Evolutionary conservation across 495 filamentous ascomycete species (phyloP).

Genomic region (Xylaria nigripes): DNA sequence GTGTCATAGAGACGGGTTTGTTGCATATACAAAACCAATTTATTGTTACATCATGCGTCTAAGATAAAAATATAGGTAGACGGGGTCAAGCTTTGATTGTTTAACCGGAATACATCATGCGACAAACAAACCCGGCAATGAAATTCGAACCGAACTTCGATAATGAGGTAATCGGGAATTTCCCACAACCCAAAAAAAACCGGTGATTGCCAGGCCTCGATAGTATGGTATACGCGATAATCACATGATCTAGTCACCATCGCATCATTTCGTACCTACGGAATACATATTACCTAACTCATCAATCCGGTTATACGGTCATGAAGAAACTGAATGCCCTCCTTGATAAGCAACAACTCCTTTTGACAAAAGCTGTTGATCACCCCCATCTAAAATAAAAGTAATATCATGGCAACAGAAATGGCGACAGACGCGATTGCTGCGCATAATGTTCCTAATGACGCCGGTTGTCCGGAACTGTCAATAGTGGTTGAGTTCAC

Average conservation of each 20-base stretch:
- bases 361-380: background rate
- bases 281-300: too few relatives aligned
- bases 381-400: background rate
- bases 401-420: background rate
- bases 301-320: too few relatives aligned
- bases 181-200: too few relatives aligned
- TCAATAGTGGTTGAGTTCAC: constrained; percentile 66
- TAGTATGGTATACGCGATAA: background rate
- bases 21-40: background rate
- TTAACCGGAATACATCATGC: background rate
- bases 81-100: background rate
- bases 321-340: background rate
- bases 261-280: too few relatives aligned
- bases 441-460: constrained; percentile 3
- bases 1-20: constrained; percentile 30
- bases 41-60: constrained; percentile 1
- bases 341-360: background rate
- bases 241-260: background rate
- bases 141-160: background rate
- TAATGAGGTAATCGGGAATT: background rate
- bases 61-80: background rate
- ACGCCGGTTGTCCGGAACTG: constrained; percentile 23
- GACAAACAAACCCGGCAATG: background rate
- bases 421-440: constrained; percentile 15
- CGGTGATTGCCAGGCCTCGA: background rate